These are phyloP conservation scores for Aspergillus sp. DNA, from an alignment of 2,329 filamentous ascomycete genomes.

Conservation along the genomic window DNA sequence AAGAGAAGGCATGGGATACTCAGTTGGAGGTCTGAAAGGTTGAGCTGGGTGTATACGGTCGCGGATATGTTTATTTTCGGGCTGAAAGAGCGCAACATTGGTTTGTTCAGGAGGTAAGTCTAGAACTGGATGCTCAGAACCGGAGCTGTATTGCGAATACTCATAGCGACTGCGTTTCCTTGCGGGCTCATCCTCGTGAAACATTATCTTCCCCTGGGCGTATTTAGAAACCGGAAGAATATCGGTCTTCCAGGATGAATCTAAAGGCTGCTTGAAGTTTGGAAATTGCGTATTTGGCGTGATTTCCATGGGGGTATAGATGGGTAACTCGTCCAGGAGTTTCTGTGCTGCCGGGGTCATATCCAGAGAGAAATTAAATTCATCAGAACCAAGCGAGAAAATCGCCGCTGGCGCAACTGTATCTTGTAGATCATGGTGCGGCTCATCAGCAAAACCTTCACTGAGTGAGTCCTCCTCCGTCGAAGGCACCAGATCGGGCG, in stretches of 20 bases:
- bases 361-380: constrained; percentile 76
- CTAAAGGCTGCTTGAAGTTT: constrained; percentile 62
- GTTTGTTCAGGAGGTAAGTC: constrained; percentile 67
- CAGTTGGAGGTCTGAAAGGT: constrained; percentile 88
- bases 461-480: constrained; percentile 59
- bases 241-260: constrained; percentile 72
- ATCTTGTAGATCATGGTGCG: constrained; percentile 43
- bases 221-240: constrained; percentile 84
- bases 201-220: constrained; percentile 74
- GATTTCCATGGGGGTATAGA: constrained; percentile 65
- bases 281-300: constrained; percentile 59
- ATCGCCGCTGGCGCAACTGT: constrained; percentile 69
- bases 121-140: constrained; percentile 52
- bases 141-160: constrained; percentile 71
- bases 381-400: constrained; percentile 77
- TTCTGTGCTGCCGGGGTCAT: constrained; percentile 73
- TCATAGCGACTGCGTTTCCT: constrained; percentile 79
- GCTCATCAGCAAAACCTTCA: constrained; percentile 48
- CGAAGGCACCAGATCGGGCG: constrained; percentile 67
- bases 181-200: constrained; percentile 64
- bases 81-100: constrained; percentile 82
- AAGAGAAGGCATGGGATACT: constrained; percentile 85
- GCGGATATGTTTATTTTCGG: constrained; percentile 83
- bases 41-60: constrained; percentile 89
- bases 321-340: constrained; percentile 75